phyloP scores from a whole-genome alignment of 257 asterid genomes.

The Solanum medicagineum region DNA sequence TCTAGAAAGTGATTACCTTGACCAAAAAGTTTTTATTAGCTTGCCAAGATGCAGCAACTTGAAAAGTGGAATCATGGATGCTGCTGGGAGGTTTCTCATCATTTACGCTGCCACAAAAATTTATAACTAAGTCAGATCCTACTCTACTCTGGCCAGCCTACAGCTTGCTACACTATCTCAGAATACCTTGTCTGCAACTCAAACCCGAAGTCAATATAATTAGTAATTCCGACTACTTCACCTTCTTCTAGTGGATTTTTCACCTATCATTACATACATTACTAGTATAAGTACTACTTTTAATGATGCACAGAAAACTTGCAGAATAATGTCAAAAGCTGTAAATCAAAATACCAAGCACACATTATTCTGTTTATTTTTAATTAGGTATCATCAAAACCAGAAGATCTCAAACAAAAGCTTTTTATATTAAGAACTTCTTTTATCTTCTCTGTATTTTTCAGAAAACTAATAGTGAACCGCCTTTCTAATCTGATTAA shows the following conservation, averaged over 20 bases:
- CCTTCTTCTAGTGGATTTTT: conserved; percentile 80
- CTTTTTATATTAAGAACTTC: neutral
- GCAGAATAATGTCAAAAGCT: neutral
- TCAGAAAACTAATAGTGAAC: neutral
- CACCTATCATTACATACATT: conserved; percentile 18
- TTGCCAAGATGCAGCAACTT: conserved; percentile 97
- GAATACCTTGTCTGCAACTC: conserved; percentile 76
- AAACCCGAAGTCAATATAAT: conserved; percentile 86
- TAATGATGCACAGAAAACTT: neutral
- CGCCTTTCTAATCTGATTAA: neutral
- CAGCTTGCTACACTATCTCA: neutral
- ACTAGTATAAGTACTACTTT: neutral
- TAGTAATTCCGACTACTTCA: conserved; percentile 85
- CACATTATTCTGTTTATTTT: neutral
- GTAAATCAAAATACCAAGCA: neutral
- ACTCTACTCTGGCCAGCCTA: neutral
- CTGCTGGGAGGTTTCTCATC: conserved; percentile 33
- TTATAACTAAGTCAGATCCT: conserved; percentile 1
- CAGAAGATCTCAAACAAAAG: neutral
- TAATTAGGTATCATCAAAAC: neutral
- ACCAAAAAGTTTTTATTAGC: conserved; percentile 76
- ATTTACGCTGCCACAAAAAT: conserved; percentile 39
- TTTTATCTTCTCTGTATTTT: neutral
- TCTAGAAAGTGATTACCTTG: conserved; percentile 33
- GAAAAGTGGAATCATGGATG: conserved; percentile 63